Evolutionary conservation across 2,329 filamentous ascomycete species (phyloP), one percentile per base, ranked within the genome.

Genomic region (Thielaviopsis punctulata): DNA sequence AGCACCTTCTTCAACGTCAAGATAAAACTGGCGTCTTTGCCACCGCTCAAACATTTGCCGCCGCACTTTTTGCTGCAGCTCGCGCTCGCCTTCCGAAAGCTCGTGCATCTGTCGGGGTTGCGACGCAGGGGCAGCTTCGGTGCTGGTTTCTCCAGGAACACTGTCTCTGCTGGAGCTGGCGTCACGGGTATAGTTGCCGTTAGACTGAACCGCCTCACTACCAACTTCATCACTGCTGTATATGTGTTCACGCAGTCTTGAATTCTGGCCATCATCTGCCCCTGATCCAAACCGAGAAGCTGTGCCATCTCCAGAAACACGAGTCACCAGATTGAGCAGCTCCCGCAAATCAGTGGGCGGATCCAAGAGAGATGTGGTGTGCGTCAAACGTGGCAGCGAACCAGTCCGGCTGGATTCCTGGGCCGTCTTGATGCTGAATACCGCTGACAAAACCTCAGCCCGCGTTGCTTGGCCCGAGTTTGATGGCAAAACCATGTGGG

Each of bases 1-100:
- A 9, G 77, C 75, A 2, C 86, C 86, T 63, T 93, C 86, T 67
- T 93, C 87, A 64, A 88, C 83, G 54, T 93, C 86, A 0, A 87
- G 75, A 60, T 92, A 93, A 59, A 92, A 93, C 39, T 82, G 78
- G 45, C 86, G 74, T 54, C 84, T 75, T 59, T 76, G 77, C 86
- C 86, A 92, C 48, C 86, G 74, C 51, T 89, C 78, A 59, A 82
- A 73, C 33, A 86, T 69, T 57, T 72, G 71, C 39, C 66, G 68
- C 13, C 75, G 68, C 1, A 74, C 73, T 13, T 45, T 36, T 19
- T 25, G 45, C n/a, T 48, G 45, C 4, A 48, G 24, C 44, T 48
- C 36, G 9, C 45, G 45, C 21, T 44, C 44, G 44, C 22, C 10
- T 21, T 45, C 44, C 5, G 44, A 25, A 4, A 41, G 36, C 36